Conservation (phyloP, 2,329 filamentous ascomycete species). For the Talaromyces sp. region DNA sequence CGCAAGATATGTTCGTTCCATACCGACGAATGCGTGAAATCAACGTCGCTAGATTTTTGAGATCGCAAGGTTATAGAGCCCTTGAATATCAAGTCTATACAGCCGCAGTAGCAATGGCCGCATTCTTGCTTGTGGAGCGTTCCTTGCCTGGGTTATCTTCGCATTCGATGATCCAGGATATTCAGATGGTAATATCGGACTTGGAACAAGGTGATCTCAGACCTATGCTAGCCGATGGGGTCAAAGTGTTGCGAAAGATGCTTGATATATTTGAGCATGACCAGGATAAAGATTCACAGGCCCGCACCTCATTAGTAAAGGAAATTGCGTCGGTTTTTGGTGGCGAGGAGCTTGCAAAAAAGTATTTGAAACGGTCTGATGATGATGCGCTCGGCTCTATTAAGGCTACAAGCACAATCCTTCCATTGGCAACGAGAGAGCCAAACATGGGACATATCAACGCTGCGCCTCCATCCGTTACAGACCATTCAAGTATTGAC, state of each 20-base stretch:
- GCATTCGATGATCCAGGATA: slow-evolving; percentile 23
- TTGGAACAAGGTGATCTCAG: slow-evolving; percentile 22
- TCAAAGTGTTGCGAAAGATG: slow-evolving; percentile 27
- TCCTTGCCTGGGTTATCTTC: slow-evolving; percentile 22
- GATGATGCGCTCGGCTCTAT: not conserved
- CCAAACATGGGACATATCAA: not conserved
- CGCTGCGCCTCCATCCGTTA: not conserved
- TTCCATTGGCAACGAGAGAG: not conserved
- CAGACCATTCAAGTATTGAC: not conserved
- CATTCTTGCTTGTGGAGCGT: slow-evolving; percentile 28
- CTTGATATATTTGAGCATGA: slow-evolving; percentile 26
- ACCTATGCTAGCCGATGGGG: slow-evolving; percentile 23
- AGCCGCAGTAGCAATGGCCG: slow-evolving; percentile 27
- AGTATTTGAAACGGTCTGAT: slow-evolving; percentile 25
- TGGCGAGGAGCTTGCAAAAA: slow-evolving; percentile 26
- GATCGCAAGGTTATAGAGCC: slow-evolving; percentile 25
- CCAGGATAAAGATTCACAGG: slow-evolving; percentile 20
- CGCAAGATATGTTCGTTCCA: slow-evolving; percentile 25
- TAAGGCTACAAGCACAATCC: not conserved
- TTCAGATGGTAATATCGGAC: slow-evolving; percentile 28
- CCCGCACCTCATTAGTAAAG: slow-evolving; percentile 22
- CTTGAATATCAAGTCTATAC: slow-evolving; percentile 29
- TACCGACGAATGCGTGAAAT: slow-evolving; percentile 25
- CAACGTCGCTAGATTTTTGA: slow-evolving; percentile 22
- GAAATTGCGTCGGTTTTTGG: slow-evolving; percentile 27